Conservation (phyloP, 306 rosid species). For the Vigna unguiculata region DNA sequence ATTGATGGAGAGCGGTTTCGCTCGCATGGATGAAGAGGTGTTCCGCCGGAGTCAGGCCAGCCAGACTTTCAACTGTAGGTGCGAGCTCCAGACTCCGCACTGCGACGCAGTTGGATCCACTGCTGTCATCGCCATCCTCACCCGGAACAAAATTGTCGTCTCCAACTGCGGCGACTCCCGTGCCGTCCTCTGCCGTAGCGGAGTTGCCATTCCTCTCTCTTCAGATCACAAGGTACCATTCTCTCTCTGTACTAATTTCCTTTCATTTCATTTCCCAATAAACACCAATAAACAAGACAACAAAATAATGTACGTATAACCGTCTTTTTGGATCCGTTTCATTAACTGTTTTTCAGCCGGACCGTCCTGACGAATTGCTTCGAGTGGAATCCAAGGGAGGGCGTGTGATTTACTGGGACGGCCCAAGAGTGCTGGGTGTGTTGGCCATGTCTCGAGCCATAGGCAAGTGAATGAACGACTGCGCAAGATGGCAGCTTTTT, state of each 20-base stretch:
- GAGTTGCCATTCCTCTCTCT: constrained; percentile 76
- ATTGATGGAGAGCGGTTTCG: constrained; percentile 45
- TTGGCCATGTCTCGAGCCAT: constrained; percentile 93
- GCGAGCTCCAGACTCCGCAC: constrained; percentile 71
- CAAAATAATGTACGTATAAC: neutral
- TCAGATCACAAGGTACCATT: constrained; percentile 79
- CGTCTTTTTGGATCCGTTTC: neutral
- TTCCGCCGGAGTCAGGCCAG: constrained; percentile 36
- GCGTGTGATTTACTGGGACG: constrained; percentile 92
- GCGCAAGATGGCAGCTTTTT: neutral
- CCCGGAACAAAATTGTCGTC: constrained; percentile 68
- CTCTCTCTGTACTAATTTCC: too few relatives aligned
- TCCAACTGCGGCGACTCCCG: constrained; percentile 97
- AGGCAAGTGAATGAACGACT: constrained; percentile 43
- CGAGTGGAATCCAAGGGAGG: constrained; percentile 87
- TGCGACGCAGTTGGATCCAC: constrained; percentile 96
- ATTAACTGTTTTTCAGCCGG: constrained; percentile 72
- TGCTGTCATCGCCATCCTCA: constrained; percentile 66
- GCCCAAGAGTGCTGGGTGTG: constrained; percentile 86
- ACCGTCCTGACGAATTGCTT: constrained; percentile 81
- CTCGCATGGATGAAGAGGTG: constrained; percentile 56
- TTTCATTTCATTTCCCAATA: constrained; percentile 13
- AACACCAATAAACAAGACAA: neutral
- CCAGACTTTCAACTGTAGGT: constrained; percentile 43
- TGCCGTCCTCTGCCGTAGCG: constrained; percentile 81